Base-by-base conservation (phyloP, 257 asterid genomes). In the Voacanga thouarsii region DNA sequence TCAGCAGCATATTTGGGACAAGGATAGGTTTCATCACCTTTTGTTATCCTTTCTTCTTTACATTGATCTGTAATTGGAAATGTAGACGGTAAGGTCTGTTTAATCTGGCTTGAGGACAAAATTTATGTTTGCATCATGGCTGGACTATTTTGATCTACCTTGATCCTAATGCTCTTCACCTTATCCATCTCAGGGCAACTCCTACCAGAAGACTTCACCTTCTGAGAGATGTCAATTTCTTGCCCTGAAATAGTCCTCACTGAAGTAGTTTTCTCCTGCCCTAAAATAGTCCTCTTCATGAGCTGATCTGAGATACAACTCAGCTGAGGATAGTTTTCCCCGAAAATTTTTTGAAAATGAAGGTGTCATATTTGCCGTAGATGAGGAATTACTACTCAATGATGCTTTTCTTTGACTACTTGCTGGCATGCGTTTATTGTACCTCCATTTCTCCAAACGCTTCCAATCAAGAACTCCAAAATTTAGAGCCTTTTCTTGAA, bases 401-500 rank as follows among this genome's bases (percentile, higher is more conserved):
- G 90, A 77, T 24, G 86, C 75, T 82, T 88, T 94, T 77, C 73
- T 83, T 75, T 81, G 84, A 78, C 68, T 70, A 75, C 81, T 89
- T 43, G 78, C 73, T 53, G 97, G 95, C 90, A 92, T 86, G 49
- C 86, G 94, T 44, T 95, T 97, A 3, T 81, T 88, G 74, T 91
- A 88, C 87, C 89, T 92, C 96, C 97, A 96, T 78, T 90, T 92
- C 79, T 94, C 98, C 80, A 96, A 83, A 56, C 87, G 87, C 82
- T 87, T 89, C 97, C 97, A 96, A 76, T 93, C 98, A 56, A 96
- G 96, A 83, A 96, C 99, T 72, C 99, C 99, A 63, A 93, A 89
- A 85, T 88, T 96, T 61, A 96, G 87, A 51, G 97, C 99, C 86
- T 89, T 90, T 55, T 83, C 98, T 78, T 92, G 97, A 77, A 88